These are phyloP conservation scores for Mycosphaerella sp. DNA, from an alignment of 2,329 filamentous ascomycete species.

Conservation along the genomic window DNA sequence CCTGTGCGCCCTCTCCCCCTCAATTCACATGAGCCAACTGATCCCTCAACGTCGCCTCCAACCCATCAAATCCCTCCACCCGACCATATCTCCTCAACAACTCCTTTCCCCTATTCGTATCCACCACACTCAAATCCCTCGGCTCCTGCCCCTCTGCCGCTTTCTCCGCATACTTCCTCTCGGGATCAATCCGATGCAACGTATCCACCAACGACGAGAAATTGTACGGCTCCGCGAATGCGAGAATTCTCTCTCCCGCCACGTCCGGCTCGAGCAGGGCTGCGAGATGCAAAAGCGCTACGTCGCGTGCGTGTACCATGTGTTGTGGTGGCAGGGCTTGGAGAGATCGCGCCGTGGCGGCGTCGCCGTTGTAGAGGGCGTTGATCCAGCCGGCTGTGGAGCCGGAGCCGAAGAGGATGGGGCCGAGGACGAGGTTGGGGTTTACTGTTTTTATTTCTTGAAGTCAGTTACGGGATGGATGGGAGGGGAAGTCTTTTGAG, in stretches of 20 bases:
- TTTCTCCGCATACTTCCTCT: not conserved
- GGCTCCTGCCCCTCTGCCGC: not conserved
- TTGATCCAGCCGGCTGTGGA: slow-evolving; percentile 1
- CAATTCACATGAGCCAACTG: not conserved
- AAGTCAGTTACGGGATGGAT: too few species aligned
- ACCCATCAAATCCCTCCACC: not conserved
- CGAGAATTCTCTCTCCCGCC: not conserved
- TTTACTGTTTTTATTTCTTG: not conserved
- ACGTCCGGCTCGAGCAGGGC: not conserved
- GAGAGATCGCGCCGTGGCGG: not conserved
- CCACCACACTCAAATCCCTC: slow-evolving; percentile 3
- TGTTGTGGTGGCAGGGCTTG: not conserved
- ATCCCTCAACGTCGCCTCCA: slow-evolving; percentile 1
- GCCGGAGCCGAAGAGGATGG: not conserved
- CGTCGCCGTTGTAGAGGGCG: not conserved
- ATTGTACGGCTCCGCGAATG: slow-evolving; percentile 2
- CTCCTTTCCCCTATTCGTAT: not conserved
- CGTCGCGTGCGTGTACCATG: not conserved
- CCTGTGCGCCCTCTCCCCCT: not conserved
- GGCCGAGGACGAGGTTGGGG: not conserved
- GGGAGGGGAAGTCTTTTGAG: too few species aligned
- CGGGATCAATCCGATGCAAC: not conserved
- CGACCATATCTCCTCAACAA: slow-evolving; percentile 1
- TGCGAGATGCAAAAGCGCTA: slow-evolving; percentile 2
- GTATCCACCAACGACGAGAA: not conserved